A percentile compares a stretch with the other conserved stretches of the same genome.
Conservation (phyloP, 192 early-diverging fungal genomes). For the Podila horticola region DNA sequence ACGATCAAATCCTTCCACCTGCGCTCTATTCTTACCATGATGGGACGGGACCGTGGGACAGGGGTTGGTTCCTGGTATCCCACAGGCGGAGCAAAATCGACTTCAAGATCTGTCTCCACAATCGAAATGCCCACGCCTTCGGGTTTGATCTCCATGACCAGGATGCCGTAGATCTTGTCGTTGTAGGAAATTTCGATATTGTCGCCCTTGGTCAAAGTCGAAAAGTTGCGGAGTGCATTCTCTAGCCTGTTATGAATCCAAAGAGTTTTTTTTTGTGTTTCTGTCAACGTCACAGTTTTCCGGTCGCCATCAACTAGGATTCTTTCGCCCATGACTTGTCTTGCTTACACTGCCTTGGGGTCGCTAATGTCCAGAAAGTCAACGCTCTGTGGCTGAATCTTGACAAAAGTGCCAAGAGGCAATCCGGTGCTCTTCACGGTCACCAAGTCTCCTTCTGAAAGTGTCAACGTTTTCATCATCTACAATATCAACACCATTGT, state of each 20-base stretch:
- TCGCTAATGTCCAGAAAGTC: constrained; percentile 98
- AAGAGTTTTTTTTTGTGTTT: not conserved
- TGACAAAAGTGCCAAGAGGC: constrained; percentile 88
- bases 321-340: not conserved
- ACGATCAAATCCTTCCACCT: not conserved
- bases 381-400: constrained; percentile 96
- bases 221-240: constrained; percentile 90
- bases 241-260: constrained; percentile 70
- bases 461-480: constrained; percentile 92
- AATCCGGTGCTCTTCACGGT: constrained; percentile 83
- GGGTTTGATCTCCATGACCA: constrained; percentile 92
- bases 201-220: constrained; percentile 92
- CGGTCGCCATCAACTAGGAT: constrained; percentile 84
- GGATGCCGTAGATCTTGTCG: constrained; percentile 84
- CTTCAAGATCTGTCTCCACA: constrained; percentile 97
- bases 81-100: constrained; percentile 96
- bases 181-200: constrained; percentile 95
- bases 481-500: constrained; percentile 23
- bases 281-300: constrained; percentile 70
- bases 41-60: constrained; percentile 28
- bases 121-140: constrained; percentile 86
- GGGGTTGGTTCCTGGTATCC: constrained; percentile 92
- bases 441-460: constrained; percentile 82
- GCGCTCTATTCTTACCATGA: constrained; percentile 33
- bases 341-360: constrained; percentile 89